Base-by-base conservation (phyloP, 73 alveolate genomes). In the Paramecium sexaurelia region DNA sequence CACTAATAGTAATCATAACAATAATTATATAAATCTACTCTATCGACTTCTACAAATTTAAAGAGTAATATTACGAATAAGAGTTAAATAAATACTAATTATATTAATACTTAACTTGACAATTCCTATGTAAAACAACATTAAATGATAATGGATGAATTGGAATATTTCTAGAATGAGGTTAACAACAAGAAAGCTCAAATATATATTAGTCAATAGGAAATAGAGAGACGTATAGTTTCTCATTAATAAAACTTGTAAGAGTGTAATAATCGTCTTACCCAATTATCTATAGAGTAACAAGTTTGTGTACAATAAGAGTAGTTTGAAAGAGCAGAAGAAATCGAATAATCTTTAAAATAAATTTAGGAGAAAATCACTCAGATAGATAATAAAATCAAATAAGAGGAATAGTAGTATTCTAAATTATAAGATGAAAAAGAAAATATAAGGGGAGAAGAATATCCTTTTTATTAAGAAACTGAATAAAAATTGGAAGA, bases 361-460 rank as follows among this genome's bases (percentile, higher is more conserved):
- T 9, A 24, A 33, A 40, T 78, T 10, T n/a, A 37, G 40, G 90
- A 78, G 6, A 78, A 22, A 33, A 39, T 78, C 9, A 24, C 45
- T 22, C 24, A 39, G 19, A 43, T 78, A 24, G 90, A 78, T 36
- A 24, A 40, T 9, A n/a, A 11, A 19, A 78, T 78, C 8, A 78
- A 41, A 43, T 39, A 37, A 22, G 71, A 78, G 24, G 90, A 78
- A 78, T 36, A 19, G 22, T 27, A 41, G 22, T 78, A 24, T 15
- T 7, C 43, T 29, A 20, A 78, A 40, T 43, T 78, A 22, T 78
- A 78, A 15, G 90, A 78, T 39, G 90, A 78, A 22, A 78, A 78
- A 26, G 90, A 78, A 24, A 78, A 78, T 33, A 22, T 78, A 24
- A 39, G 90, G 41, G 90, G 90, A 20, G 90, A 78, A 33, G 90